Evolutionary conservation across 257 asterid genomes (phyloP).

Genomic region (Solanum dulcamara): DNA sequence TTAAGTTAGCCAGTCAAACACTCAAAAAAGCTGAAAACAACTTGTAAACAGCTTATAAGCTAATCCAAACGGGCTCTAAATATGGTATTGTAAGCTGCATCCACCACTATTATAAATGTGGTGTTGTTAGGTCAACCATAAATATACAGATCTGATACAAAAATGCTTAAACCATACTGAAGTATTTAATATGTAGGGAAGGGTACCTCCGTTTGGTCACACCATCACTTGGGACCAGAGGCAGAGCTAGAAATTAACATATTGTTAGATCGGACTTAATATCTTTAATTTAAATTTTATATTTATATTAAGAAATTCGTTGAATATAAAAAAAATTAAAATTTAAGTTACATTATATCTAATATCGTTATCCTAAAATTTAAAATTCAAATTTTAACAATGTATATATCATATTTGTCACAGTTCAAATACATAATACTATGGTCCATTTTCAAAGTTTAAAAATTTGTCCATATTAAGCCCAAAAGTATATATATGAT

Average conservation of each 20-base stretch:
- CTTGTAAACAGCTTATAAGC: too few relatives aligned
- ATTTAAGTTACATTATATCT: not conserved
- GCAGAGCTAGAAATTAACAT: not conserved
- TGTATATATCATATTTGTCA: not conserved
- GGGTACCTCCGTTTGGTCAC: not conserved
- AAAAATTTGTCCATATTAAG: not conserved
- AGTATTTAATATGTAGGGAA: not conserved
- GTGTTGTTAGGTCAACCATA: not conserved
- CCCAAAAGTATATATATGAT: not conserved
- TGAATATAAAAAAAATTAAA: too few relatives aligned
- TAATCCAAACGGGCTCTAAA: too few relatives aligned
- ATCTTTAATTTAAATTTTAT: not conserved
- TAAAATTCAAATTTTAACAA: not conserved
- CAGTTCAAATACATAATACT: not conserved
- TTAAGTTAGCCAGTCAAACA: too few relatives aligned
- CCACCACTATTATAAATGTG: not conserved
- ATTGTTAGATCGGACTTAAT: not conserved
- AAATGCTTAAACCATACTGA: not conserved
- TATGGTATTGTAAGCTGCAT: not conserved
- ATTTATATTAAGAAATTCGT: not conserved
- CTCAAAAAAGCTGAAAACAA: too few relatives aligned
- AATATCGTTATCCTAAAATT: not conserved
- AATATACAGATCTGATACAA: not conserved
- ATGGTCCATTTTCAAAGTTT: too few relatives aligned
- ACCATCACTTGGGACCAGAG: not conserved